Evolutionary conservation across 106 monocot genomes (phyloP).

Genomic region (Dactylorhiza incarnata): DNA sequence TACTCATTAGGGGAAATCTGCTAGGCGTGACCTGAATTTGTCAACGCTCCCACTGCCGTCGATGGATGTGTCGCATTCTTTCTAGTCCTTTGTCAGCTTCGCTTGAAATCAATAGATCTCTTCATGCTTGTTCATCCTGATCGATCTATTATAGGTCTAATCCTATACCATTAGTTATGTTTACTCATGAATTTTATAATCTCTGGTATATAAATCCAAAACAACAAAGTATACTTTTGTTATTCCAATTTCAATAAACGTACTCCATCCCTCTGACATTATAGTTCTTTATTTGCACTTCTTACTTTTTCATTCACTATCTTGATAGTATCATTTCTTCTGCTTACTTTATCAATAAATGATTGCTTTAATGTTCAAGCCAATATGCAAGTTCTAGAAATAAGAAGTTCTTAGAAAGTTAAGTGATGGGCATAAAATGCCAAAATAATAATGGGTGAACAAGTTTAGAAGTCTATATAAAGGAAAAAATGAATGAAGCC

Average conservation of each 20-base stretch:
- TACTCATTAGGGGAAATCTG: no score
- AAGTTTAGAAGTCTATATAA: background rate
- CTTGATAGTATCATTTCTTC: background rate
- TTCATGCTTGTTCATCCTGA: no score
- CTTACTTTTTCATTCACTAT: background rate
- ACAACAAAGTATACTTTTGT: background rate
- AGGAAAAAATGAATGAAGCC: background rate
- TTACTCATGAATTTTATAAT: background rate
- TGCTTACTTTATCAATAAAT: background rate
- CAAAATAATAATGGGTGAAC: background rate
- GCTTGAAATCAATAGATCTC: no score
- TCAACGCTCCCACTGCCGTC: no score
- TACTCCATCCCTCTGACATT: background rate
- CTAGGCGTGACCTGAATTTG: no score
- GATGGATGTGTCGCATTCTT: no score
- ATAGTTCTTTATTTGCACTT: background rate
- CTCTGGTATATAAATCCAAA: background rate
- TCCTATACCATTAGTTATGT: no score
- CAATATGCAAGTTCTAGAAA: background rate
- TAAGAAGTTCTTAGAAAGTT: background rate
- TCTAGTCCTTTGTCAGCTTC: no score
- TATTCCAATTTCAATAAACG: no score
- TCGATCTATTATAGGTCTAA: no score
- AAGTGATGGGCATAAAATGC: background rate
- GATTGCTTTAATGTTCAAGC: background rate